Evolutionary conservation across 2,329 filamentous ascomycete species (phyloP), one percentile per base, ranked within the genome.

Genomic region (Fusarium napiforme): DNA sequence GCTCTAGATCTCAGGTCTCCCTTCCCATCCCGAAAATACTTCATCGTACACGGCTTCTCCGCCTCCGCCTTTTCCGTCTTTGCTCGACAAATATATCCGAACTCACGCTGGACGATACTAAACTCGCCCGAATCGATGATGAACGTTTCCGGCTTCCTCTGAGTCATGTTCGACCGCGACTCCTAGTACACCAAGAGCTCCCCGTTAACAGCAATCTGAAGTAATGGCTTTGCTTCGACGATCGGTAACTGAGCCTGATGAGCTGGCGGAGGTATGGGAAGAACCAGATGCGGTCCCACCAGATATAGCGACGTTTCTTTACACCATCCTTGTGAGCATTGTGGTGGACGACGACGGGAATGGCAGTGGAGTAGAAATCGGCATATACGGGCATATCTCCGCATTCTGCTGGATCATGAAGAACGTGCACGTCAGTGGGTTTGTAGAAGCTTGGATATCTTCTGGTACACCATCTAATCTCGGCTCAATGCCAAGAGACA

Each of bases 211-310:
- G 42, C 7, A 5, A 73, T 42, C 5, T 61, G 52, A 9, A 63
- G 26, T 2, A 76, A 30, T 3, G 64, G 28, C 23, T 40, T 21
- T 0, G 37, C 37, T 23, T 60, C 52, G 7, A 28, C n/a, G 4
- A 63, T 18, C 2, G 39, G 30, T 28, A 78, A 40, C 15, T 66
- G 67, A 3, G 30, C n/a, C 6, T 55, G 8, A 70, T 8, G 0
- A 74, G 66, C 2, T 64, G 36, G 2, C 73, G 63, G 0, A 76
- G 63, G 11, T 76, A 60, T 0, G 73, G 73, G 11, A 76, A 77
- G 49, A 60, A 76, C 76, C 74, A 77, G 2, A 69, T 77, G 12
- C 52, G 50, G 37, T 74, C 50, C 73, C 74, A 75, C 74, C 71
- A 76, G 16, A 60, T 55, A 11, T 43, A 47, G 6, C 71, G 57